Evolutionary conservation across 2,329 filamentous ascomycete genomes (phyloP), one percentile per base, ranked within the genome.

Genomic region (Trichoderma cornu-damae): DNA sequence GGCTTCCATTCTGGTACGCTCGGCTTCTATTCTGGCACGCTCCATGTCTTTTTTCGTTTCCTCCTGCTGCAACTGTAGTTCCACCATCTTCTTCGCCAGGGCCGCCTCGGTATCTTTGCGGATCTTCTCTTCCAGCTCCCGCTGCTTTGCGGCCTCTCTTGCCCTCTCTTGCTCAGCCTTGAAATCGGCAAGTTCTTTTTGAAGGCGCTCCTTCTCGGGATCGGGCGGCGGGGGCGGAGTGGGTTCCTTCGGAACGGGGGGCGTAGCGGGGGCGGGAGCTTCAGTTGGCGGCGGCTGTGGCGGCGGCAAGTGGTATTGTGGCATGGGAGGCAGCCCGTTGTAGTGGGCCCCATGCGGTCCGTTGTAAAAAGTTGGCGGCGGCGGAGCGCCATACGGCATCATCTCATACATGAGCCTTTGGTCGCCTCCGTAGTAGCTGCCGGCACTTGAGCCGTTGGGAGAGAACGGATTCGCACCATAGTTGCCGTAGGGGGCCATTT

Each of bases 151-250:
- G 8, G 73, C 74, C 9, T 75, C 76, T 52, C 77, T 78, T 59
- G 72, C 73, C 61, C 70, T 73, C 28, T 75, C 76, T 57, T 78
- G 71, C 28, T 75, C 75, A 3, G 69, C 72, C 60, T 81, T 76
- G 42, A 81, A 74, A 8, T 72, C 71, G 11, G 77, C 75, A 14
- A 89, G 70, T 63, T 87, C 79, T 61, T 82, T 78, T 60, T 86
- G 79, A 57, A 86, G 78, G n/a, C 75, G 75, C 61, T 86, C 74
- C 64, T 83, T 83, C 57, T 87, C 80, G 1, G 80, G 77, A 53
- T 87, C 81, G 28, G 67, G 66, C 4, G 65, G 66, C 11, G 69
- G 68, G 34, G 67, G 66, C 3, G 53, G 53, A 48, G 53, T 42
- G 12, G 72, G 71, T 58, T 74, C 73, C 63, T 74, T 71, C 5